These are phyloP conservation scores for Gentiana straminea DNA, from an alignment of 257 asterid genomes.

Conservation along the genomic window DNA sequence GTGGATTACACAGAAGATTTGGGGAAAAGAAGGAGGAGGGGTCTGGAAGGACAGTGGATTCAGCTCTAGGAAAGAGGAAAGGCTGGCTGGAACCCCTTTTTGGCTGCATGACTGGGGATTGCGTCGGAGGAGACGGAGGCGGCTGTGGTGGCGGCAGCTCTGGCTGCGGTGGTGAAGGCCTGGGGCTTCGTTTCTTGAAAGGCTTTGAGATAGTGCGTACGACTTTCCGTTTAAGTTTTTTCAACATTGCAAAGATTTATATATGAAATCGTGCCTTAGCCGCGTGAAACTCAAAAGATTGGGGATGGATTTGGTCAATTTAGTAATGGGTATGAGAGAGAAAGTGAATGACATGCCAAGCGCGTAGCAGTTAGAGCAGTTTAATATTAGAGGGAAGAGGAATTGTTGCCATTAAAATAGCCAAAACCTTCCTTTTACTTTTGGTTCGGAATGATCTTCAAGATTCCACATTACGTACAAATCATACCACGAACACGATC, in stretches of 20 bases:
- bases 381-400: too few relatives aligned
- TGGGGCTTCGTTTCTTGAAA: constrained; percentile 27
- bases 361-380: background rate
- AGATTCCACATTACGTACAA: too few relatives aligned
- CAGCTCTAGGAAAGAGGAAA: constrained; percentile 58
- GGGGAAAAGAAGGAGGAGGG: constrained; percentile 64
- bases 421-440: too few relatives aligned
- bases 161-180: constrained; percentile 18
- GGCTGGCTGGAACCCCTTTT: constrained; percentile 24
- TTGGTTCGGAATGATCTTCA: too few relatives aligned
- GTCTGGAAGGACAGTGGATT: constrained; percentile 77
- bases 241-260: constrained; percentile 15
- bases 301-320: background rate
- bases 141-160: constrained; percentile 18
- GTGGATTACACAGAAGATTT: constrained; percentile 50
- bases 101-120: background rate
- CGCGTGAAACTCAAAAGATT: constrained; percentile 1
- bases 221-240: constrained; percentile 31
- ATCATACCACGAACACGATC: too few relatives aligned
- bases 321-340: background rate
- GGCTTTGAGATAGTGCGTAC: constrained; percentile 28
- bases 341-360: background rate
- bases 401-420: too few relatives aligned
- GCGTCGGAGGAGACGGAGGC: constrained; percentile 7
- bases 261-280: constrained; percentile 1